phyloP scores from a whole-genome alignment of 805 yeast species.

The Yarrowia bubula region DNA sequence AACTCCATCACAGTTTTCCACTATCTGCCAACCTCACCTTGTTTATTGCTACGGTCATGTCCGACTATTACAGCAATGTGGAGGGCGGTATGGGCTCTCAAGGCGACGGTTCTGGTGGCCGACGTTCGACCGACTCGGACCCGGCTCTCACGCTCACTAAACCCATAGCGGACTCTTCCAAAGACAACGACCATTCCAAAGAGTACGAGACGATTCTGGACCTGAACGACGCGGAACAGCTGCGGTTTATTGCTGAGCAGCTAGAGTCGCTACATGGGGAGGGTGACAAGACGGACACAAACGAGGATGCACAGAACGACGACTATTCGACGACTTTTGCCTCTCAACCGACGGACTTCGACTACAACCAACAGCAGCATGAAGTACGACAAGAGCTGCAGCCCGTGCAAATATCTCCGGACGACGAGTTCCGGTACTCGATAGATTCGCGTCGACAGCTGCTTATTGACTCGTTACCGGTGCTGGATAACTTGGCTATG shows the following conservation, averaged over 20 bases:
- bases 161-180: neutral
- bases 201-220: conserved; percentile 29
- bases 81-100: neutral
- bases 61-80: conserved; percentile 23
- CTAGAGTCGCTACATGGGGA: conserved; percentile 30
- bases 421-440: conserved; percentile 44
- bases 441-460: conserved; percentile 24
- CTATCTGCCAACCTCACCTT: conserved; percentile 7
- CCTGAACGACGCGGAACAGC: conserved; percentile 36
- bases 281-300: neutral
- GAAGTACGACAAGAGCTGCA: neutral
- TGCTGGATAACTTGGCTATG: conserved; percentile 76
- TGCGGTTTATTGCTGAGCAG: conserved; percentile 36
- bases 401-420: neutral
- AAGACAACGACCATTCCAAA: neutral
- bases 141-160: neutral
- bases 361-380: neutral
- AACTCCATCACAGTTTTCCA: neutral
- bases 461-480: conserved; percentile 47
- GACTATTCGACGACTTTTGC: neutral
- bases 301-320: neutral
- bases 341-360: neutral
- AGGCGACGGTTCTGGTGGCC: neutral
- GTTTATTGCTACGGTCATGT: conserved; percentile 2
- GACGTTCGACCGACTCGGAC: neutral